A percentile compares a stretch with the other conserved stretches of the same genome.
These are phyloP conservation scores for Phytopythium cucurbitacearum DNA, from an alignment of 352 stramenopile species.

Conservation along the genomic window DNA sequence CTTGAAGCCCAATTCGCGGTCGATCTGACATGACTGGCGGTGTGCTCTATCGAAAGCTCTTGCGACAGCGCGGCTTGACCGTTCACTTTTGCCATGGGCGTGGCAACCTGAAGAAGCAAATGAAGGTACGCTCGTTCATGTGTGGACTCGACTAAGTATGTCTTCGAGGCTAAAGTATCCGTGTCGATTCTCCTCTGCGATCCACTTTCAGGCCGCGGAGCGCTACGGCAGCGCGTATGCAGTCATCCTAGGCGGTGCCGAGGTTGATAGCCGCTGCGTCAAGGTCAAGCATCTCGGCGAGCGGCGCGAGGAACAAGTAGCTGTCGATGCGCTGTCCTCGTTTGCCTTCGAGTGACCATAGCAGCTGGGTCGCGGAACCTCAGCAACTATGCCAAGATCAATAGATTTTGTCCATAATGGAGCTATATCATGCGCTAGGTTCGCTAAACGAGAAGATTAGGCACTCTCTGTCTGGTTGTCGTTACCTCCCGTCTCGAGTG, in stretches of 20 bases:
- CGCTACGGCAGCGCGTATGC: slow-evolving; percentile 60
- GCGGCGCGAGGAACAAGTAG: slow-evolving; percentile 46
- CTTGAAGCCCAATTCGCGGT: not conserved
- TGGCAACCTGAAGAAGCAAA: slow-evolving; percentile 85
- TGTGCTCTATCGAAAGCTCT: not conserved
- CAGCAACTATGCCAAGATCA: too few relatives aligned
- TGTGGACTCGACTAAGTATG: too few relatives aligned
- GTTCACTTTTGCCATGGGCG: slow-evolving; percentile 84
- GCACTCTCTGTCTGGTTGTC: slow-evolving; percentile 1
- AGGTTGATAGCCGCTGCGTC: slow-evolving; percentile 53
- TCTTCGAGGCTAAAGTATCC: too few relatives aligned
- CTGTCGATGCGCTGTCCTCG: slow-evolving; percentile 18
- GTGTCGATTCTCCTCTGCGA: not conserved
- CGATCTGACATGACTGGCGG: not conserved
- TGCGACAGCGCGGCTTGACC: slow-evolving; percentile 50
- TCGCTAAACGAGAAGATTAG: not conserved
- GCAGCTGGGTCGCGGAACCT: too few relatives aligned
- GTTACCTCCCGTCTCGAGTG: slow-evolving; percentile 38
- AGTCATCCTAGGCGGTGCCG: slow-evolving; percentile 69
- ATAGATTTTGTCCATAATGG: too few relatives aligned
- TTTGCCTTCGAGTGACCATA: slow-evolving; percentile 26
- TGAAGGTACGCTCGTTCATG: slow-evolving; percentile 48
- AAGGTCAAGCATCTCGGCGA: slow-evolving; percentile 78
- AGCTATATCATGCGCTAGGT: too few relatives aligned
- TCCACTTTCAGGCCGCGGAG: slow-evolving; percentile 45